Percentiles rank a stretch among this genome's conserved stretches.
Conservation (phyloP, 192 early-diverging fungal genomes). For the Nowakowskiella sp. region DNA sequence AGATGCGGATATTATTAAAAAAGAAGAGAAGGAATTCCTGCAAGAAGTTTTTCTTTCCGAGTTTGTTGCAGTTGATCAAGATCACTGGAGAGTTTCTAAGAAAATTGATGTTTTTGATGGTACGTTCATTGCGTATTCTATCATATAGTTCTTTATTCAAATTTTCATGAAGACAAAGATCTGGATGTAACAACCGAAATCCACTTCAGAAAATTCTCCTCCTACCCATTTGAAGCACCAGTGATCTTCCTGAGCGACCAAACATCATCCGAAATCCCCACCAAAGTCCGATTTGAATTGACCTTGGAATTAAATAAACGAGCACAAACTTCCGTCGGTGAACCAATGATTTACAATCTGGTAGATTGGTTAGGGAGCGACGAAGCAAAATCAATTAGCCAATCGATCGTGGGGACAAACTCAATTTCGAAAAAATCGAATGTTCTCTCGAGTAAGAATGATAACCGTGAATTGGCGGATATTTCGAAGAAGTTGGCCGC, state of each 20-base stretch:
- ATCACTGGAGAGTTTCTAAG: too few relatives aligned
- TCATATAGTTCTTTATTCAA: too few relatives aligned
- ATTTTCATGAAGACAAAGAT: too few relatives aligned
- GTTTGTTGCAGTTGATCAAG: too few relatives aligned
- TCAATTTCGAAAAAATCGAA: too few relatives aligned
- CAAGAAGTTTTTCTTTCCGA: too few relatives aligned
- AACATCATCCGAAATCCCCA: slow-evolving; percentile 9
- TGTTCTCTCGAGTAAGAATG: slow-evolving; percentile 11
- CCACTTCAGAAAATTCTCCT: slow-evolving; percentile 12
- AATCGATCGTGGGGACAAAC: too few relatives aligned
- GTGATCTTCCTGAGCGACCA: slow-evolving; percentile 17
- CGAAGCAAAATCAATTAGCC: slow-evolving; percentile 10
- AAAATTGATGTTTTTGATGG: too few relatives aligned
- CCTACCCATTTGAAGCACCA: slow-evolving; percentile 29
- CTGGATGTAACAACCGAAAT: too few relatives aligned
- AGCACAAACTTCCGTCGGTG: slow-evolving; percentile 13
- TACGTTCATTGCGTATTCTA: too few relatives aligned
- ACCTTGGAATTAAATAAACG: slow-evolving; percentile 6
- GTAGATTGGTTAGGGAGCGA: slow-evolving; percentile 9
- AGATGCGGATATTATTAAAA: too few relatives aligned
- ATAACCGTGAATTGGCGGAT: background rate
- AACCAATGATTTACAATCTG: slow-evolving; percentile 16
- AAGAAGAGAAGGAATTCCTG: too few relatives aligned
- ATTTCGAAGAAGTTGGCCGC: background rate
- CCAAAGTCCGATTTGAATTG: background rate